phyloP scores from a whole-genome alignment of 176 grass and related monocot genomes.

The Triticum dicoccoides region DNA sequence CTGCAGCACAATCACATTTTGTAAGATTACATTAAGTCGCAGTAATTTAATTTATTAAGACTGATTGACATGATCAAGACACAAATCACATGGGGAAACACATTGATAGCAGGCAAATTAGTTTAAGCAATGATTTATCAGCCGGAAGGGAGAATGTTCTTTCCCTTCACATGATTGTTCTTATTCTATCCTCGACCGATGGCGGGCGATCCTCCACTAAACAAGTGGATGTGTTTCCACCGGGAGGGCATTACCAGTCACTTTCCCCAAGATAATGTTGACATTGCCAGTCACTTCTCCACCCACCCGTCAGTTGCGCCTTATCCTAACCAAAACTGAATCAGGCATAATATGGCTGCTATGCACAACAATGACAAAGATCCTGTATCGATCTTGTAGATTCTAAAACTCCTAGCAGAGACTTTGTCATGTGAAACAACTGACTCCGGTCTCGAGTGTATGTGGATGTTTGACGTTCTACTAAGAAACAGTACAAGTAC shows the following conservation, averaged over 20 bases:
- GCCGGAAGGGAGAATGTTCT: not conserved
- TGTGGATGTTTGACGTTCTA: not conserved
- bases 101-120: not conserved
- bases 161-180: not conserved
- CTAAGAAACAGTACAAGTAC: not conserved
- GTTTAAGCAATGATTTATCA: not conserved
- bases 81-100: not conserved
- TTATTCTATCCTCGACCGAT: not conserved
- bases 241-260: not conserved
- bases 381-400: not conserved
- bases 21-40: not conserved
- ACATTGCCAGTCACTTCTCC: not conserved
- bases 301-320: not conserved
- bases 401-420: not conserved
- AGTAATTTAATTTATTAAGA: not conserved
- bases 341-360: not conserved
- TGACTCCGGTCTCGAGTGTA: not conserved
- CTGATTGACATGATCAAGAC: not conserved
- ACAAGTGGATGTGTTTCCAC: not conserved
- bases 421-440: not conserved
- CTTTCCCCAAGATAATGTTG: not conserved
- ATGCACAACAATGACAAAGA: not conserved
- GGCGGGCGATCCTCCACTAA: not conserved
- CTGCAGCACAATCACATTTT: slow-evolving; percentile 21
- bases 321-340: not conserved